Base-by-base conservation (phyloP, 2,329 filamentous ascomycete species). In the Cadophora sp. region DNA sequence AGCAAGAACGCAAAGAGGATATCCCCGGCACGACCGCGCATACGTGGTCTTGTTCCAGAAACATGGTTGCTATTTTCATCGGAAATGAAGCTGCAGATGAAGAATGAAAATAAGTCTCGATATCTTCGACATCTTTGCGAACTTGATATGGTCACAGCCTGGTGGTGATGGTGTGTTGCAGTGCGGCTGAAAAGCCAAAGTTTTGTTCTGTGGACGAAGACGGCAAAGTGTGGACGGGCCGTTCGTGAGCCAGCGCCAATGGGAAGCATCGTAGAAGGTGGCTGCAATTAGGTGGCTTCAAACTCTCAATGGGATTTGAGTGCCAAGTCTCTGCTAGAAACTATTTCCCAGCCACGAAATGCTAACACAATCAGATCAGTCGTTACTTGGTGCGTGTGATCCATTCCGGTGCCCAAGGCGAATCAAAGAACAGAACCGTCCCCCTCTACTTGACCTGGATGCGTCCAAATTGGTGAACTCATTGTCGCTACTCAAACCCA, bases 1-100 rank as follows among this genome's bases (percentile, higher is more conserved):
- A 58, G 53, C n/a, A 33, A 58, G 36, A 58, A 58, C 1, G 53
- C 58, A 20, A 60, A 60, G 45, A 60, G 39, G 24, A 60, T 60
- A 36, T 60, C 58, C 20, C 58, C 33, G 4, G n/a, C 18, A 2
- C 36, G 53, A 43, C 53, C 53, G 9, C 53, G 30, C 53, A 58
- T 58, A 20, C 53, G 53, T 58, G 36, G 36, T 24, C 9, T 3
- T 18, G 18, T 16, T 14, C 18, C n/a, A 16, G 53, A 41, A 4
- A n/a, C 53, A 41, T 58, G 36, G 9, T 39, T 20, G 20, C 36
- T 58, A 7, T 8, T 16, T 11, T 22, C 9, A 4, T 7, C 8
- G 9, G 18, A 7, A 16, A 41, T n/a, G 33, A 39, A 58, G 48
- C 13, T 20, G 20, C 6, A 14, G 33, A 22, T 13, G 4, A 24